These are phyloP conservation scores for Gaultheria prostrata DNA, from an alignment of 148 eudicot species.

Conservation along the genomic window DNA sequence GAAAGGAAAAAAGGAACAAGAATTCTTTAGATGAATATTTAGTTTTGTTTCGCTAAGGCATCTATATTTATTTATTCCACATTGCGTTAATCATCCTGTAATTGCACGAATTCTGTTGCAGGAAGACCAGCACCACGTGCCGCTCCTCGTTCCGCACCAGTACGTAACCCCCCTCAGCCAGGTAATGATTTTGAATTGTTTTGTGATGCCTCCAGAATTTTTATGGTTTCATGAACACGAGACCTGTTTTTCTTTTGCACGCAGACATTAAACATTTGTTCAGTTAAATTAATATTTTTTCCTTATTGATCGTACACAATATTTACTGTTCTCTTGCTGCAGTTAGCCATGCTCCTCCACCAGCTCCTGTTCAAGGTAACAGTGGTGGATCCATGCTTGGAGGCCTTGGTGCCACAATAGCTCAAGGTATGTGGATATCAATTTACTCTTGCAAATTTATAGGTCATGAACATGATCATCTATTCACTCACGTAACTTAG, in stretches of 20 bases:
- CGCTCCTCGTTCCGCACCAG: slow-evolving; percentile 61
- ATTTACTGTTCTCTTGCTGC: slow-evolving; percentile 15
- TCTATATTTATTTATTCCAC: background rate
- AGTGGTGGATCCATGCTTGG: slow-evolving; percentile 71
- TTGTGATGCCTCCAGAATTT: background rate
- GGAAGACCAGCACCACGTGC: slow-evolving; percentile 78
- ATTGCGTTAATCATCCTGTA: background rate
- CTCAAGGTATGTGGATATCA: slow-evolving; percentile 52
- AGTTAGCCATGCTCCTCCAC: slow-evolving; percentile 76
- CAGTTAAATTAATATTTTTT: background rate
- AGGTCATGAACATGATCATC: background rate
- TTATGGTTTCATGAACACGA: background rate
- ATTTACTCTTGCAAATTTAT: background rate
- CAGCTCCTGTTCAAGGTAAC: slow-evolving; percentile 63
- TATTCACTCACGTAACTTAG: background rate
- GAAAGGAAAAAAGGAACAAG: background rate
- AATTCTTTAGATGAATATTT: background rate
- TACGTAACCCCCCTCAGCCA: slow-evolving; percentile 62
- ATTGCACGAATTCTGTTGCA: slow-evolving; percentile 24
- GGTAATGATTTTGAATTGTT: slow-evolving; percentile 24
- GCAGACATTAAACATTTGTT: background rate
- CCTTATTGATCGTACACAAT: background rate
- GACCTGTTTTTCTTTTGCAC: background rate
- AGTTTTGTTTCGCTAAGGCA: background rate
- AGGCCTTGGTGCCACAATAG: slow-evolving; percentile 73